phyloP scores from a whole-genome alignment of 441 rosid genomes.

The Eutrema salsugineum region DNA sequence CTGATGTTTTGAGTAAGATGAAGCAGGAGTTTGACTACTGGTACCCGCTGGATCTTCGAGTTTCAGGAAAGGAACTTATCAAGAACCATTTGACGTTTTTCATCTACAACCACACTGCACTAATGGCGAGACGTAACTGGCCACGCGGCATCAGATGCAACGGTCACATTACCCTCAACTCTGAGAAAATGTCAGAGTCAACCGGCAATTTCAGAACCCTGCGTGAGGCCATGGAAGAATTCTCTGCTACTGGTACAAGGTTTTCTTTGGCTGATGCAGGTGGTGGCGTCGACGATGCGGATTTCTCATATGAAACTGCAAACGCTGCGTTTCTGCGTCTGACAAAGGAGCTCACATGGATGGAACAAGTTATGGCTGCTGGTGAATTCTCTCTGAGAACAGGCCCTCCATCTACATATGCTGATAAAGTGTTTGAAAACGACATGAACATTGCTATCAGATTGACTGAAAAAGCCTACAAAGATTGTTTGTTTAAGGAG shows the following conservation, averaged over 20 bases:
- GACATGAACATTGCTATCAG: constrained; percentile 78
- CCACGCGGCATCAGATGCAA: constrained; percentile 94
- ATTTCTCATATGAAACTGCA: constrained; percentile 84
- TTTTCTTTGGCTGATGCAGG: constrained; percentile 95
- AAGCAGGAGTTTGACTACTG: constrained; percentile 94
- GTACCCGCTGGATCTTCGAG: constrained; percentile 97
- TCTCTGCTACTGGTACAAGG: constrained; percentile 89
- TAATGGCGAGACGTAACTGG: constrained; percentile 77
- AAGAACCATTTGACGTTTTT: constrained; percentile 92
- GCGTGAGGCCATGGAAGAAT: constrained; percentile 77
- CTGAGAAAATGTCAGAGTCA: constrained; percentile 96
- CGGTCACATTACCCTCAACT: constrained; percentile 92
- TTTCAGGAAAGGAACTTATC: constrained; percentile 94
- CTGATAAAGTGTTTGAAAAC: constrained; percentile 82
- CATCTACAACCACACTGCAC: constrained; percentile 88
- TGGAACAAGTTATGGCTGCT: constrained; percentile 70
- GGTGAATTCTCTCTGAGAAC: constrained; percentile 68
- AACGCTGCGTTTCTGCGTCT: constrained; percentile 85
- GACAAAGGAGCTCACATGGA: constrained; percentile 89
- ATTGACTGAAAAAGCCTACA: constrained; percentile 65
- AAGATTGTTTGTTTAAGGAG: constrained; percentile 78
- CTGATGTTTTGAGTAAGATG: constrained; percentile 65
- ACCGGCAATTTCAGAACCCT: constrained; percentile 94
- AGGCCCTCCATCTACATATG: constrained; percentile 72
- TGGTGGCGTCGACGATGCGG: constrained; percentile 95